phyloP scores from a whole-genome alignment of 306 rosid species.

The Senna tora region DNA sequence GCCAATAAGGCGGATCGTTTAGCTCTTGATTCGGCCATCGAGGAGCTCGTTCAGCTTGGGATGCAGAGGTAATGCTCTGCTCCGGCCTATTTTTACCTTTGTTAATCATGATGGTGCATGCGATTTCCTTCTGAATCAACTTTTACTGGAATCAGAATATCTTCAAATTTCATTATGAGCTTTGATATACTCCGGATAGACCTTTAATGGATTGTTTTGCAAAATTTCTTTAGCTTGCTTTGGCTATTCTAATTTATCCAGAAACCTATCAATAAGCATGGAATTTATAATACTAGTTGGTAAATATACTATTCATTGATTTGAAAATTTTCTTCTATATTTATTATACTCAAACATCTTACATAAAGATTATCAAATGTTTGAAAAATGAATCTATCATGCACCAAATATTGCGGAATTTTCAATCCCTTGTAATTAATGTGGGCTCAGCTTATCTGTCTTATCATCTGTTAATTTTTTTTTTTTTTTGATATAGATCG shows the following conservation, averaged over 20 bases:
- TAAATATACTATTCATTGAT: too few relatives aligned
- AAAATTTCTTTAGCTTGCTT: background rate
- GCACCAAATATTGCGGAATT: background rate
- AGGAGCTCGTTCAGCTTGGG: conserved; percentile 85
- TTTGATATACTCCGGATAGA: conserved; percentile 1
- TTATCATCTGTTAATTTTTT: background rate
- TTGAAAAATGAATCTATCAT: background rate
- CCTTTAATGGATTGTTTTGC: background rate
- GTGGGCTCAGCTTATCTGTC: background rate
- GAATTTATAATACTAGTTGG: too few relatives aligned
- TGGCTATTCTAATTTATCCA: background rate
- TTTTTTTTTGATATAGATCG: background rate
- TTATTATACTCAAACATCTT: background rate
- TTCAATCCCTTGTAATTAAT: background rate
- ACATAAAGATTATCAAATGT: background rate
- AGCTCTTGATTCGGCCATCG: conserved; percentile 75
- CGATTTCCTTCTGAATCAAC: conserved; percentile 3
- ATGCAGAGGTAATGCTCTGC: conserved; percentile 68
- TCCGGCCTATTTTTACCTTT: background rate
- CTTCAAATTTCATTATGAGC: background rate
- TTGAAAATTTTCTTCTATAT: too few relatives aligned
- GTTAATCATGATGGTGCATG: background rate
- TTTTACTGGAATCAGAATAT: background rate
- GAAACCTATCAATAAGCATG: background rate
- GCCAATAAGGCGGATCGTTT: conserved; percentile 83